Evolutionary conservation across 2,329 filamentous ascomycete species (phyloP), one percentile per base, ranked within the genome.

Genomic region (Claviceps citrina): DNA sequence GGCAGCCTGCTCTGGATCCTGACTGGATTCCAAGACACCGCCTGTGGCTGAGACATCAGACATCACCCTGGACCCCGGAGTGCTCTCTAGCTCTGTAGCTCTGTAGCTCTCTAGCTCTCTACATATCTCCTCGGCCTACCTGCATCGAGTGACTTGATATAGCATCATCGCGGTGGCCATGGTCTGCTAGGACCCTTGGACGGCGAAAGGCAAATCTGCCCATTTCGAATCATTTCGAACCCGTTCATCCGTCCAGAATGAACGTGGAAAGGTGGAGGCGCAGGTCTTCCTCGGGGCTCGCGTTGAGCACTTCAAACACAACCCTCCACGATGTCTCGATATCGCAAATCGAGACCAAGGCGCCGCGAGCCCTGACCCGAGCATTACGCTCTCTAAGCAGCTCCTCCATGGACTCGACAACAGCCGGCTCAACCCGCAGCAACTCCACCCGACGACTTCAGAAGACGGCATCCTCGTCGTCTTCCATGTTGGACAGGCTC

Each of bases 401-500:
- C 50, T 62, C 60, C 5, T 62, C 60, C 6, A 54, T 63, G 48
- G 60, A 63, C 41, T 62, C 60, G n/a, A 46, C 59, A 35, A 54
- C 57, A n/a, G 49, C 52, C 18, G 49, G 43, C 22, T 49, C 54
- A 2, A 52, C 56, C 20, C 53, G 57, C 39, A 54, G 52, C 26
- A 51, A 49, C 15, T 60, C 56, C 5, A 48, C 47, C 2, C 54
- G 59, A 32, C 51, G 56, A 26, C 50, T 64, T 31, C 58, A 61
- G 36, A 65, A 64, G 50, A 55, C 52, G 13, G 51, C 57, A 9
- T 60, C 60, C 8, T 61, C 58, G 1, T 53, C 48, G n/a, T 62
- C 60, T 16, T 52, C 62, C 12, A 62, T 65, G 51, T 57, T 65
- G 34, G 60, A 62, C 31, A 54, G 61, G 36, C 52, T 65, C 12